Base-by-base conservation (phyloP, 2,329 filamentous ascomycete species). In the Pleoardoris graminearum region DNA sequence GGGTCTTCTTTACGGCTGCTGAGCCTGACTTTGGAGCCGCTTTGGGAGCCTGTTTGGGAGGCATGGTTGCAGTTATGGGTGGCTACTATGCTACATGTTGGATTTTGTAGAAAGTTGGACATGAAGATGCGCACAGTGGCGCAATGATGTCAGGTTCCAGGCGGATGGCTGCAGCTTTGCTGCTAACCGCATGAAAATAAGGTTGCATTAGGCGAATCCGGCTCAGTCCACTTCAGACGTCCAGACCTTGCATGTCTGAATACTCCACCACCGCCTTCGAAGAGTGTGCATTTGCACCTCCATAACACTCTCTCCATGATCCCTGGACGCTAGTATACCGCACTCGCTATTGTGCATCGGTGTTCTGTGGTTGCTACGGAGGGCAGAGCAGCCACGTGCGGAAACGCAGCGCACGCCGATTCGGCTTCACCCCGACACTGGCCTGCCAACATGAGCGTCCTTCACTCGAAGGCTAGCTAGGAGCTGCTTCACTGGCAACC, bases 381-480 rank as follows among this genome's bases (percentile, higher is more conserved):
- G 19, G 16, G 22, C 22, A 16, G 21, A 29, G 22, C 22, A n/a
- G 21, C 23, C 33, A 37, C 44, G 33, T 29, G 32, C 33, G 44
- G 33, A 29, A 54, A 41, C 25, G 36, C 33, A 42, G 33, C 44
- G 50, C 44, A 45, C 50, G 47, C 54, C 37, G 53, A 58, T 55
- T 60, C 60, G 51, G 59, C 58, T 41, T 46, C 47, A 53, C 39
- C 45, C 48, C 51, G 41, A 54, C 62, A 57, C 50, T 57, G 55
- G 60, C 55, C 47, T 48, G 50, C 53, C 55, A 56, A 55, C 57
- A 66, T 68, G 65, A 65, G 43, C 51, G 29, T 45, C 60, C 51
- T 64, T 68, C 65, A 68, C 67, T 52, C 57, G 46, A 37, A 48
- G 48, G 47, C 55, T 35, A 49, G 41, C 54, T 61, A 57, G 54